phyloP scores from a whole-genome alignment of 1,139 yeast species.

The Sugiyamaella japonica region DNA sequence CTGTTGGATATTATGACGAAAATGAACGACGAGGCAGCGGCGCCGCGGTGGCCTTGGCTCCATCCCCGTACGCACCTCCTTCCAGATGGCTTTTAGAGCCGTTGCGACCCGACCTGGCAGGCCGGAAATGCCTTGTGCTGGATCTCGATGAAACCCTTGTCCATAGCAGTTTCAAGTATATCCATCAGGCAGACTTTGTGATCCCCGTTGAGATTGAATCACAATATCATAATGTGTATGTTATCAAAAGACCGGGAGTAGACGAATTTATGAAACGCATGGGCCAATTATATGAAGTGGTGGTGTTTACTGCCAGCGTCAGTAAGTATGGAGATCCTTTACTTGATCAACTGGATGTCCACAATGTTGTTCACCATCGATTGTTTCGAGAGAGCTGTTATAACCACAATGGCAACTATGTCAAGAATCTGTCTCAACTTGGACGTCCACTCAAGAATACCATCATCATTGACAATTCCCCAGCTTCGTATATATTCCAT shows the following conservation, averaged over 20 bases:
- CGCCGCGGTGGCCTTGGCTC: not conserved
- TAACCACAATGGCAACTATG: slow-evolving; percentile 86
- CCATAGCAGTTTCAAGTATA: slow-evolving; percentile 89
- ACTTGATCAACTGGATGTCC: slow-evolving; percentile 77
- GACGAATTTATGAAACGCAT: slow-evolving; percentile 85
- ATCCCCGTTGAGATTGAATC: slow-evolving; percentile 90
- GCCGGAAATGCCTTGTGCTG: slow-evolving; percentile 81
- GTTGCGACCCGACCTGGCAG: slow-evolving; percentile 45
- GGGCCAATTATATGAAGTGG: slow-evolving; percentile 88
- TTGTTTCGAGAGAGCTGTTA: slow-evolving; percentile 84
- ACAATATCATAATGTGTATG: slow-evolving; percentile 91
- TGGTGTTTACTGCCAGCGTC: slow-evolving; percentile 95
- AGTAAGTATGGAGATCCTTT: slow-evolving; percentile 95
- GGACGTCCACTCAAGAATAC: slow-evolving; percentile 88
- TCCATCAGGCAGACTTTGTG: slow-evolving; percentile 91
- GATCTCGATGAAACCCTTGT: slow-evolving; percentile 96
- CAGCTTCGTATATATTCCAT: slow-evolving; percentile 94
- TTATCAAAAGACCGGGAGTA: slow-evolving; percentile 96
- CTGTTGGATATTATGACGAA: slow-evolving; percentile 1
- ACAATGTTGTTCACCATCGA: slow-evolving; percentile 80
- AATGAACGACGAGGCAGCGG: not conserved
- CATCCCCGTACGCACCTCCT: slow-evolving; percentile 11
- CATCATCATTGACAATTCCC: slow-evolving; percentile 93
- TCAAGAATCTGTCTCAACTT: slow-evolving; percentile 87
- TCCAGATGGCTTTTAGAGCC: slow-evolving; percentile 54